phyloP scores from a whole-genome alignment of 2,329 filamentous ascomycete genomes.

The Drechmeria coniospora region DNA sequence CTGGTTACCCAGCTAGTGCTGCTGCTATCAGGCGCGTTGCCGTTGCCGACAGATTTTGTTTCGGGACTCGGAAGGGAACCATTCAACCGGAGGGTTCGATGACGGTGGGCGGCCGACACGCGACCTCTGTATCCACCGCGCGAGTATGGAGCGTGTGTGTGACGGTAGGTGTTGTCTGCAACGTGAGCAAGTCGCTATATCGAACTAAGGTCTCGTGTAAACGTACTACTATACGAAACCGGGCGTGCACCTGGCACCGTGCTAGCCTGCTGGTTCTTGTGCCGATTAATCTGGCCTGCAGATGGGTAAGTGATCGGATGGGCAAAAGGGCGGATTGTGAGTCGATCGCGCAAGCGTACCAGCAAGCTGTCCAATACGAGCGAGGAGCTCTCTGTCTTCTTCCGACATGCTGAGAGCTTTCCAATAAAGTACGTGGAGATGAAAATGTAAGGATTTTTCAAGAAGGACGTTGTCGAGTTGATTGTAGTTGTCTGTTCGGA shows the following conservation, averaged over 20 bases:
- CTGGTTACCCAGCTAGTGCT: constrained; percentile 48
- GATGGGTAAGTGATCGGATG: constrained; percentile 10
- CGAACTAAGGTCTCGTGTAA: too few species aligned
- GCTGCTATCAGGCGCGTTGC: constrained; percentile 15
- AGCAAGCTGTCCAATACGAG: constrained; percentile 35
- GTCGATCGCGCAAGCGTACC: constrained; percentile 25
- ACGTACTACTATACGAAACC: constrained; percentile 21
- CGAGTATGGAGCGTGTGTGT: constrained; percentile 17
- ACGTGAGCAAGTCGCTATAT: too few species aligned
- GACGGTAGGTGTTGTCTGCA: constrained; percentile 18
- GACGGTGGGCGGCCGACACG: constrained; percentile 22
- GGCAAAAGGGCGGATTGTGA: neutral
- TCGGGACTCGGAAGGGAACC: constrained; percentile 16
- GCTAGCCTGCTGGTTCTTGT: constrained; percentile 49
- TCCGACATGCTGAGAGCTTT: constrained; percentile 21
- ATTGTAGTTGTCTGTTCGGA: too few species aligned
- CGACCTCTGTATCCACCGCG: constrained; percentile 18
- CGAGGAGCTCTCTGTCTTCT: constrained; percentile 37
- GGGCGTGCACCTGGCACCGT: constrained; percentile 13
- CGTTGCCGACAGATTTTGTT: constrained; percentile 19
- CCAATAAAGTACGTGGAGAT: too few species aligned
- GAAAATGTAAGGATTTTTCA: too few species aligned
- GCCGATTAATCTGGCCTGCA: constrained; percentile 63
- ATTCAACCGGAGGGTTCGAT: constrained; percentile 51
- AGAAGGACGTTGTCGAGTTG: too few species aligned